Conservation (phyloP, 1,139 yeast species). For the Hemisphaericaspora xylofermentans region DNA sequence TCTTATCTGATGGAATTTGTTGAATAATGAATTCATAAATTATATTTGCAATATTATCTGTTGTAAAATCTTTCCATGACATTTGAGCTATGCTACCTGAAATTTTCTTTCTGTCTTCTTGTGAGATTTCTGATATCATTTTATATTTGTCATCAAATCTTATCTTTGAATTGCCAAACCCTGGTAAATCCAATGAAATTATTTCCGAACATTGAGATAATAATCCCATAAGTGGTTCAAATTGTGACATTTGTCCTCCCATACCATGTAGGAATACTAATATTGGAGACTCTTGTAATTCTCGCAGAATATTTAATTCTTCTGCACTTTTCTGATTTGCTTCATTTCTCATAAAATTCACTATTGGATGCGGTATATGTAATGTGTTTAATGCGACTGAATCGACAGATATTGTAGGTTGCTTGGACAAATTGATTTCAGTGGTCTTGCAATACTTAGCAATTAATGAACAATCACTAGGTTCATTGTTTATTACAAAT, state of each 20-base stretch:
- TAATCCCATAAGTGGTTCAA: conserved; percentile 63
- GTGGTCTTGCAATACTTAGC: conserved; percentile 47
- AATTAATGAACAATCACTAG: conserved; percentile 55
- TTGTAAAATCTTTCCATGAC: conserved; percentile 44
- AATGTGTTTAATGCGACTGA: conserved; percentile 40
- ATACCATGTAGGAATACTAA: conserved; percentile 68
- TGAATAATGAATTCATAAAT: conserved; percentile 40
- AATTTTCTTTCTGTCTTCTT: conserved; percentile 29
- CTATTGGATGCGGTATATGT: conserved; percentile 56
- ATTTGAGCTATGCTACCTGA: conserved; percentile 31
- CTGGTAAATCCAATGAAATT: conserved; percentile 68
- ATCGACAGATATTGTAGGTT: conserved; percentile 28
- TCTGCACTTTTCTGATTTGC: conserved; percentile 21
- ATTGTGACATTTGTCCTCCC: conserved; percentile 77
- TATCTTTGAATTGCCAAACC: conserved; percentile 60
- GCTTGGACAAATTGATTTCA: conserved; percentile 30
- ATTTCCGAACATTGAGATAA: conserved; percentile 67
- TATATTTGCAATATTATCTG: conserved; percentile 49
- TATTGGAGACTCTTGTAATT: conserved; percentile 53
- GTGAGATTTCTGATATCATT: conserved; percentile 24
- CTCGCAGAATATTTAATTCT: conserved; percentile 28
- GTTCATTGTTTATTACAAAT: conserved; percentile 40
- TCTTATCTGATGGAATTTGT: conserved; percentile 42
- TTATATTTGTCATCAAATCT: conserved; percentile 19
- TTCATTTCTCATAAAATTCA: conserved; percentile 46